Percentiles rank a stretch among this genome's conserved stretches.
Evolutionary conservation across 192 early-diverging fungal genomes (phyloP).

Genomic region (Phlyctochytrium bullatum): DNA sequence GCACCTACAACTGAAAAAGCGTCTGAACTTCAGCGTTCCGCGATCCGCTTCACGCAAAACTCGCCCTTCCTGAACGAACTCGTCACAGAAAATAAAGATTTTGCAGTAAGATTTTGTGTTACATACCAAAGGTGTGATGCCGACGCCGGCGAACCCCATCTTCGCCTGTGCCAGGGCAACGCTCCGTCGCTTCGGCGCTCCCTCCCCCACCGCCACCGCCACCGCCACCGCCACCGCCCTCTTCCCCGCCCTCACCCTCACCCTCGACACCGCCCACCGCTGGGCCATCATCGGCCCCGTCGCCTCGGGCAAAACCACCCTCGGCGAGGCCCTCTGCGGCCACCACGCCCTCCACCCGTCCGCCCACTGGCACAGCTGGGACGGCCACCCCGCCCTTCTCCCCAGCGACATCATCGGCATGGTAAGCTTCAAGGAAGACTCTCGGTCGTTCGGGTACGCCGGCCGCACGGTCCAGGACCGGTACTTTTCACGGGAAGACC

Average conservation of each 20-base stretch:
- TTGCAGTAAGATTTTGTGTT: no score
- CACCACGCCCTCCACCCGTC: conserved; percentile 25
- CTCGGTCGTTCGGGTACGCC: conserved; percentile 28
- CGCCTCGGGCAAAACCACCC: conserved; percentile 47
- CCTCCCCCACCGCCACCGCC: not conserved
- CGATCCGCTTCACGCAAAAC: no score
- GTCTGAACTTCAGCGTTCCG: no score
- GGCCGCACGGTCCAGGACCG: conserved; percentile 14
- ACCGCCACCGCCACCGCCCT: not conserved
- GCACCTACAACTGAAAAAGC: no score
- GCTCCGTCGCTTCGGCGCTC: no score
- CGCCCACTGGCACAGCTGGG: conserved; percentile 5
- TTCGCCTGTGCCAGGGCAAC: no score
- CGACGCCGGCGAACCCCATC: no score
- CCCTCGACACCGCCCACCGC: not conserved
- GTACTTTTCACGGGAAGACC: conserved; percentile 29
- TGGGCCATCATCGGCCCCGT: conserved; percentile 32
- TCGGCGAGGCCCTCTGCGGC: conserved; percentile 42
- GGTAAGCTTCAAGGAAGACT: conserved; percentile 25
- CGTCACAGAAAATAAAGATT: no score
- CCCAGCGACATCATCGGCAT: not conserved
- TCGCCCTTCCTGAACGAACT: no score
- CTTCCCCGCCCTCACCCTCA: not conserved
- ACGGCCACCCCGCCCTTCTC: no score
- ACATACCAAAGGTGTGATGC: no score